Conservation (phyloP, 345 rosid species). For the Lumnitzera littorea region DNA sequence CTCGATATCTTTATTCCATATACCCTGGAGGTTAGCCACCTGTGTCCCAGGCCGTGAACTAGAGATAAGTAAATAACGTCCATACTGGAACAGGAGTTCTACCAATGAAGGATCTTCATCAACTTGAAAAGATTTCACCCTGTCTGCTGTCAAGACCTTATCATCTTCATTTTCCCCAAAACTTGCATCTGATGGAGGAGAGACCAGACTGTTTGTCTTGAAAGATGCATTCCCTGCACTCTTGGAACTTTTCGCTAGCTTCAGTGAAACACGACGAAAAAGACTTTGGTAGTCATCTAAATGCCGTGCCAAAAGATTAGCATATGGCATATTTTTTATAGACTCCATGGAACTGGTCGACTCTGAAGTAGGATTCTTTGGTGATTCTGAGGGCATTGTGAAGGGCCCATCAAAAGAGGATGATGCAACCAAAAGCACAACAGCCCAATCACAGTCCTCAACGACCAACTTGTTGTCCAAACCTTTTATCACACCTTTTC, state of each 20-base stretch:
- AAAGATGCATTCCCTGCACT: constrained; percentile 15
- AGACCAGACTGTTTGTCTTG: no score
- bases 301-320: constrained; percentile 57
- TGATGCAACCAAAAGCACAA: constrained; percentile 50
- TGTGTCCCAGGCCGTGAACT: constrained; percentile 88
- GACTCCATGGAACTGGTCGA: constrained; percentile 32
- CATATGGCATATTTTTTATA: constrained; percentile 36
- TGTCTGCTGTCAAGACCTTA: constrained; percentile 56
- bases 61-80: constrained; percentile 87
- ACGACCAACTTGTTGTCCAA: constrained; percentile 54
- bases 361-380: constrained; percentile 50
- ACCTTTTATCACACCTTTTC: constrained; percentile 31
- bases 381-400: constrained; percentile 63
- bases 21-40: constrained; percentile 86
- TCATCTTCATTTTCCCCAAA: constrained; percentile 15
- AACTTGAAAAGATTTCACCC: constrained; percentile 62
- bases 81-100: constrained; percentile 80
- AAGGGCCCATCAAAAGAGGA: constrained; percentile 88
- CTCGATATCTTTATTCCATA: constrained; percentile 75
- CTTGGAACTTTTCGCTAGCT: constrained; percentile 50
- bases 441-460: constrained; percentile 72
- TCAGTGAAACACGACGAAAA: constrained; percentile 66
- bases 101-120: constrained; percentile 85
- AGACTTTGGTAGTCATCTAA: constrained; percentile 69
- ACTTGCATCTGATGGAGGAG: neutral